Base-by-base conservation (phyloP, 768 basidiomycete species). In the Arthromyces matolae region DNA sequence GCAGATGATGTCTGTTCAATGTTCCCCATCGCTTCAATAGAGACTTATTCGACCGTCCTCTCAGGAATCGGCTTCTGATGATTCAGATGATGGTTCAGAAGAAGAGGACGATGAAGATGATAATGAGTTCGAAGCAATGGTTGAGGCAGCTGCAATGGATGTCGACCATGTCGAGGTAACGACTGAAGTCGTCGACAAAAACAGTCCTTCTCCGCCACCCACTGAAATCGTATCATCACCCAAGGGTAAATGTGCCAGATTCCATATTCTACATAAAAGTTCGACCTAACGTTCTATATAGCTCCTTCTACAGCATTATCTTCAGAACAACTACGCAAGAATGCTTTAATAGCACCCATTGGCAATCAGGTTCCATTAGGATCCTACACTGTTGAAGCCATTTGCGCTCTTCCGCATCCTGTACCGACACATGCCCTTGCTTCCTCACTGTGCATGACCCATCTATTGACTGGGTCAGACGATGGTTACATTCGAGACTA, bases 401-500 rank as follows among this genome's bases (percentile, higher is more conserved):
- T 95, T 51, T 91, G 88, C 52, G 92, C 92, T 16, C 80, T 97
- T 47, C 90, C 94, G 1, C 89, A 94, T 54, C 92, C 92, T 4
- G 82, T 80, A 4, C 83, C 92, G 4, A 92, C 89, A 1, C 89
- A 96, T 65, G 77, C 88, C n/a, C 79, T 97, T 10, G 88, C 93
- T 8, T 75, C 87, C 3, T 93, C 92, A 0, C 67, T 79, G 22
- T 95, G 93, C 67, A 82, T 94, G 79, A 82, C 88, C 16, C 90
- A 93, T 62, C 72, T 96, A 18, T 65, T 95, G 25, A 94, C 94
- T 12, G 93, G 93, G 28, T 90, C 89, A 10, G 88, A 95, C 55
- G 93, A 97, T 62, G 94, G 93, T 8, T 93, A 91, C 56, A 86
- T 97, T 35, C 81, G 93, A 29, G 80, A 90, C 69, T 97, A 94